Evolutionary conservation across 1,284 basidiomycete species (phyloP).

Genomic region (Pulveroboletus sp.): DNA sequence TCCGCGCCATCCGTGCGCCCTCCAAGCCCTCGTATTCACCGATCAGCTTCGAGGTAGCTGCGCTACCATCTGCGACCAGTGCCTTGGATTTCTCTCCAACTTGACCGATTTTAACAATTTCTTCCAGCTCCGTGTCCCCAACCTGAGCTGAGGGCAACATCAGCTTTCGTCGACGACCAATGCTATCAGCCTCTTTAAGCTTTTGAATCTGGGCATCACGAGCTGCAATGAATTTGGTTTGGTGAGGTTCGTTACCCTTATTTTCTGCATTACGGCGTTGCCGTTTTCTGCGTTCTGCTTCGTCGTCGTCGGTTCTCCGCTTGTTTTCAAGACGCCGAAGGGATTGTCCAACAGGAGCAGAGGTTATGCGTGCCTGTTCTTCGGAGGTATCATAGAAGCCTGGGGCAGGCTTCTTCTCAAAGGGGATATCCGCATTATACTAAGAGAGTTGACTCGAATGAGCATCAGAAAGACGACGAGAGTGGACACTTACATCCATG

Average conservation of each 20-base stretch:
- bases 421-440: conserved; percentile 99
- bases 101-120: conserved; percentile 97
- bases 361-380: conserved; percentile 85
- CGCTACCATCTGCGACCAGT: conserved; percentile 76
- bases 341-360: conserved; percentile 90
- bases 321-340: conserved; percentile 89
- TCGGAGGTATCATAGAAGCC: conserved; percentile 98
- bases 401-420: conserved; percentile 92
- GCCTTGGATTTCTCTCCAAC: conserved; percentile 87
- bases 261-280: conserved; percentile 60
- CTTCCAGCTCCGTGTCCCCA: conserved; percentile 93
- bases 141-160: conserved; percentile 90
- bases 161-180: conserved; percentile 84
- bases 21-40: conserved; percentile 92
- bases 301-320: conserved; percentile 87
- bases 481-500: conserved; percentile 76
- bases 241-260: conserved; percentile 66
- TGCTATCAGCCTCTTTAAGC: conserved; percentile 94
- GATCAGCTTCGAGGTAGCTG: conserved; percentile 82
- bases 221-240: conserved; percentile 90
- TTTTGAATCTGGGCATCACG: conserved; percentile 97
- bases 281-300: conserved; percentile 82
- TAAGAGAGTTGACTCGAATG: conserved; percentile 29
- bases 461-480: background rate
- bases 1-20: conserved; percentile 85